Evolutionary conservation across 805 yeast genomes (phyloP).

Genomic region (Ogataea nakhonphanomensis): DNA sequence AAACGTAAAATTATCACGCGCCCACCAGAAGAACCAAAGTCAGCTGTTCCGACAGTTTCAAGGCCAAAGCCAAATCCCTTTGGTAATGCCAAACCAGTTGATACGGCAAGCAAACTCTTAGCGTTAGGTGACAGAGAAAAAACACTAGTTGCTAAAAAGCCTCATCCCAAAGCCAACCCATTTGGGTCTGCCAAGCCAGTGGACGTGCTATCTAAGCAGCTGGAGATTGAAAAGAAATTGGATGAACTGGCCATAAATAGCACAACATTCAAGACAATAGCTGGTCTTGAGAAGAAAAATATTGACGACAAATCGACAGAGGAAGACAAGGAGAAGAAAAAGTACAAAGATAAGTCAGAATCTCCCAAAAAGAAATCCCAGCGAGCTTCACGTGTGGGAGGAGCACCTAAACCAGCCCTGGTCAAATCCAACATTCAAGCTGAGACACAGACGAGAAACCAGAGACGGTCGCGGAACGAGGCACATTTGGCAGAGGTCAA

Average conservation of each 20-base stretch:
- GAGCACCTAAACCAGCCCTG: not conserved
- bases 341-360: not conserved
- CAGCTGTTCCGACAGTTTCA: constrained; percentile 11
- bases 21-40: not conserved
- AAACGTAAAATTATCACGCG: constrained; percentile 3
- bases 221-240: constrained; percentile 56
- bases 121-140: constrained; percentile 16
- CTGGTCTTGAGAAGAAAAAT: constrained; percentile 18
- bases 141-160: constrained; percentile 16
- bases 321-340: constrained; percentile 10
- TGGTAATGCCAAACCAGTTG: constrained; percentile 75
- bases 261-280: constrained; percentile 36
- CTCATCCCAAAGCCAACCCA: constrained; percentile 52
- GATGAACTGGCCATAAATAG: constrained; percentile 42
- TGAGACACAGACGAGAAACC: not conserved
- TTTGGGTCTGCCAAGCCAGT: constrained; percentile 87
- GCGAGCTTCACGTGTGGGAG: not conserved
- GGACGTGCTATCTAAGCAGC: constrained; percentile 62
- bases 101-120: constrained; percentile 18
- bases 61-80: constrained; percentile 61
- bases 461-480: constrained; percentile 1
- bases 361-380: constrained; percentile 3
- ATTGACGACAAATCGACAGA: not conserved
- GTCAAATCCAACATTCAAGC: not conserved
- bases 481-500: too few species aligned